These are phyloP conservation scores for Tolypocladium amazonense DNA, from an alignment of 2,329 filamentous ascomycete genomes.

Conservation along the genomic window DNA sequence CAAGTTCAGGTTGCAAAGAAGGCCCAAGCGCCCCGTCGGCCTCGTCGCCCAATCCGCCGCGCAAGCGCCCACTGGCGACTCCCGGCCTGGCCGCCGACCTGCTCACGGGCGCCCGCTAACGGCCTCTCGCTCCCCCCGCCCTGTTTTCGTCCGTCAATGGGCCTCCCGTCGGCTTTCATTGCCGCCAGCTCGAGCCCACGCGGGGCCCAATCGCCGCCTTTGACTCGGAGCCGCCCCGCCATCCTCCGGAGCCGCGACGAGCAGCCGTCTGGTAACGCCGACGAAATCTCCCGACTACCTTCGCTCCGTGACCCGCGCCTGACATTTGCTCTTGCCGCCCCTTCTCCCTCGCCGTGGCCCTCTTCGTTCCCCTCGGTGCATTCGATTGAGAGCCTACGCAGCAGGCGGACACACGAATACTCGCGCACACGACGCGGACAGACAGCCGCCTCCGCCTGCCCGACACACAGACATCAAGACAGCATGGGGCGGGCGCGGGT, in stretches of 20 bases:
- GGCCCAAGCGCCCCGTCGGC: too few relatives aligned
- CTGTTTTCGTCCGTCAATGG: not conserved
- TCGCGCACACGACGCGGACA: not conserved
- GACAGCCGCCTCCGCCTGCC: conserved; percentile 1
- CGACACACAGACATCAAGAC: not conserved
- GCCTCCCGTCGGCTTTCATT: conserved; percentile 6
- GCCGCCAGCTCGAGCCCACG: conserved; percentile 5
- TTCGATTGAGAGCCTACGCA: not conserved
- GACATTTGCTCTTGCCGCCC: not conserved
- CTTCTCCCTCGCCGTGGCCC: not conserved
- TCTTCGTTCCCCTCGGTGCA: too few relatives aligned
- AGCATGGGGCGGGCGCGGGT: not conserved
- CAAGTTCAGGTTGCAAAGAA: not conserved
- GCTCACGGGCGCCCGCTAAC: too few relatives aligned
- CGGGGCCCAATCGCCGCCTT: conserved; percentile 9
- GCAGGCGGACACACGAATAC: not conserved
- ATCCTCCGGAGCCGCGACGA: conserved; percentile 5
- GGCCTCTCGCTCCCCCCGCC: not conserved
- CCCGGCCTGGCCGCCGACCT: too few relatives aligned
- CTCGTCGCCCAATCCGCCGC: too few relatives aligned
- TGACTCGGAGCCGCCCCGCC: conserved; percentile 12
- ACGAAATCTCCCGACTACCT: not conserved
- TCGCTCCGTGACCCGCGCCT: not conserved
- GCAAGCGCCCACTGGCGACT: too few relatives aligned
- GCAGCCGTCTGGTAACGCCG: not conserved